Percentiles rank a stretch among this genome's conserved stretches.
Conservation (phyloP, 2,329 filamentous ascomycete species). For the Fusarium sp. region DNA sequence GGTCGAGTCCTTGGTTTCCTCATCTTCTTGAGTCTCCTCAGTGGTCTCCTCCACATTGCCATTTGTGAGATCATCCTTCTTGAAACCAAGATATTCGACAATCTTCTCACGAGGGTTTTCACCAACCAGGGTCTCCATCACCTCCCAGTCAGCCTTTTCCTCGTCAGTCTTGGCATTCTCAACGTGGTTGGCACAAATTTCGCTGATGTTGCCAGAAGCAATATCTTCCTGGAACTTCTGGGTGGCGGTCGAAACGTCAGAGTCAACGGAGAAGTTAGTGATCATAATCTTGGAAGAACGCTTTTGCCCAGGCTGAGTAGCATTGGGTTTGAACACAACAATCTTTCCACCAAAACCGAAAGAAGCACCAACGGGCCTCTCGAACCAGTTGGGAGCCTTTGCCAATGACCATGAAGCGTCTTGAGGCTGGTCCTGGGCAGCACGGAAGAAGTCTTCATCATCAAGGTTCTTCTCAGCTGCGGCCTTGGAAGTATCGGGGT, state of each 20-base stretch:
- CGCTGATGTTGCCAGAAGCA: conserved; percentile 77
- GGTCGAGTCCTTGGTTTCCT: conserved; percentile 44
- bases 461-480: conserved; percentile 77
- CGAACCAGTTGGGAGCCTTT: conserved; percentile 90
- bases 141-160: conserved; percentile 95
- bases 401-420: conserved; percentile 87
- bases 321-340: conserved; percentile 74
- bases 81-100: conserved; percentile 90
- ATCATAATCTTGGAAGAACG: conserved; percentile 82
- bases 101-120: conserved; percentile 88
- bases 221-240: conserved; percentile 88
- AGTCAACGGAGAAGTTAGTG: conserved; percentile 88
- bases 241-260: conserved; percentile 83
- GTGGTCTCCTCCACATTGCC: conserved; percentile 55
- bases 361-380: conserved; percentile 84
- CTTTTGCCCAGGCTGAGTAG: conserved; percentile 70
- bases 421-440: conserved; percentile 91
- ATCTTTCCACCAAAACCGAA: conserved; percentile 98
- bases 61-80: conserved; percentile 66
- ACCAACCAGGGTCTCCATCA: conserved; percentile 88
- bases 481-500: conserved; percentile 76
- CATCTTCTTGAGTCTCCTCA: conserved; percentile 39
- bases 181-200: conserved; percentile 84
- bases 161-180: conserved; percentile 82
- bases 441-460: conserved; percentile 96